Conservation (phyloP, 2,329 filamentous ascomycete species). For the Diaporthe ilicicola region DNA sequence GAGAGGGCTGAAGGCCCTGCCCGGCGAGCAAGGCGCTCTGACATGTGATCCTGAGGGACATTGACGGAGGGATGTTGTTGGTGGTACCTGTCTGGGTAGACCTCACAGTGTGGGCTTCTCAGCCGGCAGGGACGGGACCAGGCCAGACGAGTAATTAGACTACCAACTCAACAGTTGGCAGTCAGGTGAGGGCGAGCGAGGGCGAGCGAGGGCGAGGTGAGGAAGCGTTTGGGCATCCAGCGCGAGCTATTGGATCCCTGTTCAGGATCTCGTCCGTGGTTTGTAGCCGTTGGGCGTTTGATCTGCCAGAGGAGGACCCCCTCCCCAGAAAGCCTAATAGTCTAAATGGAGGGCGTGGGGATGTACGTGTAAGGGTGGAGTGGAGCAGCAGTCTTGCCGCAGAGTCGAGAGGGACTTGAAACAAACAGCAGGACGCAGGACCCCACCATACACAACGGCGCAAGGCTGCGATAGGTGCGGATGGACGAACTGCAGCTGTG, state of each 20-base stretch:
- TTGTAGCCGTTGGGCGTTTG: constrained; percentile 22
- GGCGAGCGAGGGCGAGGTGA: neutral
- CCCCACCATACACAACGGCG: neutral
- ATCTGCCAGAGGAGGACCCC: constrained; percentile 7
- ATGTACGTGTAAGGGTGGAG: neutral
- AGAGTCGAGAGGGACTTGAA: constrained; percentile 19
- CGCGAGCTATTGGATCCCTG: constrained; percentile 29
- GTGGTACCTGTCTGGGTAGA: constrained; percentile 9
- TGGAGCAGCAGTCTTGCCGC: neutral
- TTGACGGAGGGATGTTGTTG: neutral
- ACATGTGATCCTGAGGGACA: constrained; percentile 30
- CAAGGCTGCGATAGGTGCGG: constrained; percentile 24
- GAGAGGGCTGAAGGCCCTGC: constrained; percentile 7
- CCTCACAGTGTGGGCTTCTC: neutral
- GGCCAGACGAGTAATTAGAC: neutral
- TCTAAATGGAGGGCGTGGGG: constrained; percentile 18
- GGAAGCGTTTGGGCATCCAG: constrained; percentile 11
- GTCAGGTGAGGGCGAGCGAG: neutral
- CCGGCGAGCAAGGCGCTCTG: constrained; percentile 13
- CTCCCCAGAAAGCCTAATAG: constrained; percentile 24
- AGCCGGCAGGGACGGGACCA: constrained; percentile 10
- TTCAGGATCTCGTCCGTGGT: neutral
- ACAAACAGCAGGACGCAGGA: constrained; percentile 4
- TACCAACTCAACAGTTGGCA: neutral
- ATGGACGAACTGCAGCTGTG: constrained; percentile 12